A percentile compares a stretch with the other conserved stretches of the same genome.
Conservation (phyloP, 208 protist species). For the Trichomonas vaginalis region DNA sequence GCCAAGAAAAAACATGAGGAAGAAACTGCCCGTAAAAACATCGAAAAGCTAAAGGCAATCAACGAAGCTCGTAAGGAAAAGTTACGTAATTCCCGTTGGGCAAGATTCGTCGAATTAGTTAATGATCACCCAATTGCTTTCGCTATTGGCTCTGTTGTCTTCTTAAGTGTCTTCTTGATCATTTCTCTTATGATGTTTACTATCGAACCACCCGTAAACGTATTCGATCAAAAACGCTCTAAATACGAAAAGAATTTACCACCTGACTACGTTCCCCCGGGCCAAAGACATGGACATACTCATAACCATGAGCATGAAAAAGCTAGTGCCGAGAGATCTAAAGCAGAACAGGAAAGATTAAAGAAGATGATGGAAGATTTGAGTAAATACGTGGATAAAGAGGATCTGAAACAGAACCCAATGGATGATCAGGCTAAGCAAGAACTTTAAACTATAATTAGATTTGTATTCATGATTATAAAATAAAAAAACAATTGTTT, state of each 20-base stretch:
- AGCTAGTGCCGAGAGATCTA: neutral
- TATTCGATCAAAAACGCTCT: neutral
- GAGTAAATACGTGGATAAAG: neutral
- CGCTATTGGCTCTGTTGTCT: neutral
- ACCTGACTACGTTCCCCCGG: too few species aligned
- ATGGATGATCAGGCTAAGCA: neutral
- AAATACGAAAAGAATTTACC: neutral
- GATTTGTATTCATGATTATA: neutral
- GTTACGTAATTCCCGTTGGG: neutral
- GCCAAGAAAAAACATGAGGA: neutral
- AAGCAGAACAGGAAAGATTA: neutral
- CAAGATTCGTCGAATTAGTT: neutral
- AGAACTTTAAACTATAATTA: neutral
- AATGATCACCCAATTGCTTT: neutral
- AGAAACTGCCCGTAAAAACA: neutral
- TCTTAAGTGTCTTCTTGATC: neutral
- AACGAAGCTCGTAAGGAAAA: neutral
- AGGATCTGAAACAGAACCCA: neutral
- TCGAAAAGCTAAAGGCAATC: neutral
- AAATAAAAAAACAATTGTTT: neutral
- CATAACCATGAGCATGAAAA: neutral
- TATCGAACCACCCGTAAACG: neutral
- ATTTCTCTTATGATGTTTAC: neutral
- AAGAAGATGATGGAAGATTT: neutral
- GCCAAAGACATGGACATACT: neutral